A percentile compares a stretch with the other conserved stretches of the same genome.
Evolutionary conservation across 2,329 filamentous ascomycete genomes (phyloP).

Genomic region (Cryphonectria nitschkei): DNA sequence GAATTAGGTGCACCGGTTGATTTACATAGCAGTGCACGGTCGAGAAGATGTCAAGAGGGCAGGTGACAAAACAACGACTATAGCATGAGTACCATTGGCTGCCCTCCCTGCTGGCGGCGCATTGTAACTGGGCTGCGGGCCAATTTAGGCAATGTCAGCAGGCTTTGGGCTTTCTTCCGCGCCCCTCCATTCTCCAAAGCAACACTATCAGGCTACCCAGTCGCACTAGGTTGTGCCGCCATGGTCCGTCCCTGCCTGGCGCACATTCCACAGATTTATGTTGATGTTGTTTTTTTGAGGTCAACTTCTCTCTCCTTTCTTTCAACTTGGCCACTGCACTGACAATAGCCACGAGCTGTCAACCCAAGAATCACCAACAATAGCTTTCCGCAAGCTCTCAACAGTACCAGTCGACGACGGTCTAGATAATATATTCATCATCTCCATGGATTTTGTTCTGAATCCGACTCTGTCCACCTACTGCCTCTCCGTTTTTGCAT

Average conservation of each 20-base stretch:
- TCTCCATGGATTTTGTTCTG: constrained; percentile 36
- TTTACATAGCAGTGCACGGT: background rate
- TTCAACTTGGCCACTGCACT: constrained; percentile 7
- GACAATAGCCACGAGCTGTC: constrained; percentile 3
- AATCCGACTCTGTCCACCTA: constrained; percentile 24
- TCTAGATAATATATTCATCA: constrained; percentile 7
- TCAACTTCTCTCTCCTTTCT: background rate
- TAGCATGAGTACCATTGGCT: background rate
- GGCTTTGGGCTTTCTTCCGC: constrained; percentile 1
- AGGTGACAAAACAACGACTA: background rate
- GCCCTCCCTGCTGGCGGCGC: background rate
- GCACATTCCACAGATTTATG: constrained; percentile 13
- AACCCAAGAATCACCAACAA: constrained; percentile 5
- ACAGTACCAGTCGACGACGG: background rate
- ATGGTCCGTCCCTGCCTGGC: background rate
- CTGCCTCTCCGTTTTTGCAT: constrained; percentile 18
- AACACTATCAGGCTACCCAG: background rate
- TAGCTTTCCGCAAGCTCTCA: constrained; percentile 10
- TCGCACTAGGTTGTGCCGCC: background rate
- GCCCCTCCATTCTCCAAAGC: background rate
- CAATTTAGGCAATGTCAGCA: background rate
- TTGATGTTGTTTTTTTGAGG: background rate
- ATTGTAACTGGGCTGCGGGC: background rate
- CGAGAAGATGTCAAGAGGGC: background rate
- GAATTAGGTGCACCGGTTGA: background rate